phyloP scores from a whole-genome alignment of 257 asterid genomes.

The Gynochthodes officinalis region DNA sequence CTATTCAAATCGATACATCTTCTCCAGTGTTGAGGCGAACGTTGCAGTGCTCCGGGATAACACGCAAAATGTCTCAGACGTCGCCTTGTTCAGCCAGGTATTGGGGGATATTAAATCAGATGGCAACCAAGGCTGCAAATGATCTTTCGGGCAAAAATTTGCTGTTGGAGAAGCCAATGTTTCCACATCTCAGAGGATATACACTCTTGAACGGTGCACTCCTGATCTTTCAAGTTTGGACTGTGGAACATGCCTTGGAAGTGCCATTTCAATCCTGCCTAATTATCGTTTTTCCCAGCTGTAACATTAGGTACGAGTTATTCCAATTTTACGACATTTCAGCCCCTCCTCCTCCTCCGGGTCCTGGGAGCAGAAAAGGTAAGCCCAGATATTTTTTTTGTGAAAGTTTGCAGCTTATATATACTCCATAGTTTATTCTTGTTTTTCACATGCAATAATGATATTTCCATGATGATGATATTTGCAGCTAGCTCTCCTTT shows the following conservation, averaged over 20 bases:
- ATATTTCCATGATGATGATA: too few species aligned
- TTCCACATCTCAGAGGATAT: background rate
- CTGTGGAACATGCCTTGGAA: conserved; percentile 1
- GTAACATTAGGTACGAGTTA: conserved; percentile 22
- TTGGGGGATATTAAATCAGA: background rate
- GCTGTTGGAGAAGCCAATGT: background rate
- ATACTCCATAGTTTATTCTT: too few species aligned
- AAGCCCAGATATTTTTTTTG: too few species aligned
- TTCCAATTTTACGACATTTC: background rate
- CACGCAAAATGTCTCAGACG: background rate
- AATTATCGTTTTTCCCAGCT: conserved; percentile 1
- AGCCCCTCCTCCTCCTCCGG: too few species aligned
- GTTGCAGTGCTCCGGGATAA: too few species aligned
- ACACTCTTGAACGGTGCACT: conserved; percentile 14
- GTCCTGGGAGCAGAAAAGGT: too few species aligned
- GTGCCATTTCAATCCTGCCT: background rate
- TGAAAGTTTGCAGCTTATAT: too few species aligned
- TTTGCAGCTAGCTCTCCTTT: too few species aligned
- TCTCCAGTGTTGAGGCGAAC: background rate
- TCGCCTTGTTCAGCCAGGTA: background rate
- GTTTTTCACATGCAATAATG: too few species aligned
- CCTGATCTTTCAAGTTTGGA: background rate
- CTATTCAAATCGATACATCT: conserved; percentile 3
- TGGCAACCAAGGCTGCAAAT: background rate
- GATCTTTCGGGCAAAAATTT: conserved; percentile 4